A percentile compares a stretch with the other conserved stretches of the same genome.
Evolutionary conservation across 176 grass and related monocot genomes (phyloP).

Genomic region (Oryza glaberrima): DNA sequence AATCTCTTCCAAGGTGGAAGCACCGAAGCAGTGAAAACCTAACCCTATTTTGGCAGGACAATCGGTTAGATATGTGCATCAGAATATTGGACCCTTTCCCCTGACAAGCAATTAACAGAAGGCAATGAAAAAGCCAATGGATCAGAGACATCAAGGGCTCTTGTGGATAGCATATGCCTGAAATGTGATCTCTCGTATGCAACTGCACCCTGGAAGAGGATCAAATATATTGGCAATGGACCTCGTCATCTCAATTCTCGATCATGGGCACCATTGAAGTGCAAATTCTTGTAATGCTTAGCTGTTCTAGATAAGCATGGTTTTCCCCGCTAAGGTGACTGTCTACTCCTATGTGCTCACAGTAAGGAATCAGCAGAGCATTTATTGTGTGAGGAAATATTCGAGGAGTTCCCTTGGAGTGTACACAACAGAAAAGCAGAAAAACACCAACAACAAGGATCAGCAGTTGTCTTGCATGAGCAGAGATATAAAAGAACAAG

Average conservation of each 20-base stretch:
- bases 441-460: neutral
- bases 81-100: neutral
- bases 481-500: neutral
- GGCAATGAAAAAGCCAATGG: neutral
- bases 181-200: neutral
- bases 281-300: neutral
- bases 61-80: neutral
- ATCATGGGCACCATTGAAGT: neutral
- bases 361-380: neutral
- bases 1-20: neutral
- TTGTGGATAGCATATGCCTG: neutral
- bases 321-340: too few relatives aligned
- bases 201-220: neutral
- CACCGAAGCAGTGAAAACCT: neutral
- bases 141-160: too few relatives aligned
- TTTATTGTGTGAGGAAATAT: neutral
- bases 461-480: neutral
- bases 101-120: neutral
- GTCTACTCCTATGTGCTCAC: neutral
- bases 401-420: neutral
- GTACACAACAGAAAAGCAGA: neutral
- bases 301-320: too few relatives aligned
- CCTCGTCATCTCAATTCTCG: neutral
- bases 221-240: neutral
- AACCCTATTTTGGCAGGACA: neutral